These are phyloP conservation scores for Colletotrichum cordylinicola DNA, from an alignment of 2,329 filamentous ascomycete genomes.

Conservation along the genomic window DNA sequence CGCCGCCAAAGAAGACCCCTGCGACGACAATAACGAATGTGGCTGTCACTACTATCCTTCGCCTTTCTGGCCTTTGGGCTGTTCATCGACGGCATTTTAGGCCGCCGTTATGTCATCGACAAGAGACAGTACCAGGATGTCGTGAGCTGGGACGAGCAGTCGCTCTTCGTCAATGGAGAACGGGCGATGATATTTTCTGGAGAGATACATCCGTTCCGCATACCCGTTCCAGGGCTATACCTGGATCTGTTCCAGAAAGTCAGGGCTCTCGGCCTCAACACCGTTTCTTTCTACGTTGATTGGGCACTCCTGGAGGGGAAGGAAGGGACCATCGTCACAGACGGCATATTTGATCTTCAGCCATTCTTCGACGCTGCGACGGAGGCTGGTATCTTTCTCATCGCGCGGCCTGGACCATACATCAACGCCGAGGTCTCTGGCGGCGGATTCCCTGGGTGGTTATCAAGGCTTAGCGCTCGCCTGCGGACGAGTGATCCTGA, in stretches of 20 bases:
- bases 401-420: conserved; percentile 75
- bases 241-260: conserved; percentile 84
- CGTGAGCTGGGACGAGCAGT: conserved; percentile 76
- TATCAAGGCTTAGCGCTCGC: conserved; percentile 70
- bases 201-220: conserved; percentile 73
- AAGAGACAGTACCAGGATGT: conserved; percentile 36
- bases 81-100: conserved; percentile 16
- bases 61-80: conserved; percentile 17
- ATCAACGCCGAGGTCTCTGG: conserved; percentile 81
- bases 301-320: conserved; percentile 82
- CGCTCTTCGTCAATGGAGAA: conserved; percentile 73
- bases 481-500: conserved; percentile 67
- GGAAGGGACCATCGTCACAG: conserved; percentile 70
- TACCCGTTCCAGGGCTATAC: conserved; percentile 55
- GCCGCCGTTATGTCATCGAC: conserved; percentile 11
- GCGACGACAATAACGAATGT: conserved; percentile 26
- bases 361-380: conserved; percentile 79
- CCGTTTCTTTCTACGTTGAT: conserved; percentile 79
- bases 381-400: conserved; percentile 76
- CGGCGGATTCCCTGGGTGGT: conserved; percentile 83
- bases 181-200: conserved; percentile 75
- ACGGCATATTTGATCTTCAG: conserved; percentile 75
- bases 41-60: not conserved
- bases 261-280: conserved; percentile 80
- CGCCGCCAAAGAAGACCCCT: not conserved